Evolutionary conservation across 2,329 filamentous ascomycete genomes (phyloP).

Genomic region (Tolypocladium sp.): DNA sequence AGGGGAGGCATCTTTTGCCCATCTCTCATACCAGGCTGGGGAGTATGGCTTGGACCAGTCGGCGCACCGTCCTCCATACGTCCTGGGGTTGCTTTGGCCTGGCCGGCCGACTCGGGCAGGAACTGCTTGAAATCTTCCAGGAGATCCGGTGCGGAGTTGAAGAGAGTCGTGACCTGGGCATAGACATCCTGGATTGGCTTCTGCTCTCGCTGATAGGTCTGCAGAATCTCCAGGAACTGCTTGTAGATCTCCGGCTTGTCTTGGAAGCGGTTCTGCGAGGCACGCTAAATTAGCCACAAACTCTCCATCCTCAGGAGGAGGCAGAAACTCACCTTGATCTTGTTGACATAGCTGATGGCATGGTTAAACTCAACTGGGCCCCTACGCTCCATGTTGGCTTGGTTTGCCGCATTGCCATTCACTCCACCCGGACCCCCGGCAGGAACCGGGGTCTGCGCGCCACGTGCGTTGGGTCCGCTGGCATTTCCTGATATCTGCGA

Average conservation of each 20-base stretch:
- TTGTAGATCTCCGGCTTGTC: constrained; percentile 98
- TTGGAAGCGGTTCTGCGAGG: constrained; percentile 79
- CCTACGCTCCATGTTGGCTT: constrained; percentile 67
- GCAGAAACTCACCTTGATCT: constrained; percentile 75
- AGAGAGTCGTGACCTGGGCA: constrained; percentile 87
- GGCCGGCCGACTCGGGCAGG: constrained; percentile 69
- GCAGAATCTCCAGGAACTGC: constrained; percentile 94
- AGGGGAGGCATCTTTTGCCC: constrained; percentile 81
- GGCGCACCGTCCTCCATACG: constrained; percentile 48
- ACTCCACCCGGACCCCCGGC: constrained; percentile 44
- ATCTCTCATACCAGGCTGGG: constrained; percentile 45
- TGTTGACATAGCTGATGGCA: constrained; percentile 98
- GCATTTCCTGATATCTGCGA: constrained; percentile 18
- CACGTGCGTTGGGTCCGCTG: constrained; percentile 39
- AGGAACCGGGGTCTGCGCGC: constrained; percentile 52
- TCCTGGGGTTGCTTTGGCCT: constrained; percentile 39
- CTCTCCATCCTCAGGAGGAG: not conserved
- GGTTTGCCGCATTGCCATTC: constrained; percentile 48
- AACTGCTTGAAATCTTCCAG: constrained; percentile 99
- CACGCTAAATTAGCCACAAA: constrained; percentile 5
- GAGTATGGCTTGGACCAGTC: constrained; percentile 40
- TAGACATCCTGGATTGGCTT: constrained; percentile 99
- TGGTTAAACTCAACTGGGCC: constrained; percentile 98
- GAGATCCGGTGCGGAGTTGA: constrained; percentile 86
- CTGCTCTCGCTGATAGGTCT: constrained; percentile 95